Conservation (phyloP, 192 early-diverging fungal genomes). For the Backusella liffmaniae region DNA sequence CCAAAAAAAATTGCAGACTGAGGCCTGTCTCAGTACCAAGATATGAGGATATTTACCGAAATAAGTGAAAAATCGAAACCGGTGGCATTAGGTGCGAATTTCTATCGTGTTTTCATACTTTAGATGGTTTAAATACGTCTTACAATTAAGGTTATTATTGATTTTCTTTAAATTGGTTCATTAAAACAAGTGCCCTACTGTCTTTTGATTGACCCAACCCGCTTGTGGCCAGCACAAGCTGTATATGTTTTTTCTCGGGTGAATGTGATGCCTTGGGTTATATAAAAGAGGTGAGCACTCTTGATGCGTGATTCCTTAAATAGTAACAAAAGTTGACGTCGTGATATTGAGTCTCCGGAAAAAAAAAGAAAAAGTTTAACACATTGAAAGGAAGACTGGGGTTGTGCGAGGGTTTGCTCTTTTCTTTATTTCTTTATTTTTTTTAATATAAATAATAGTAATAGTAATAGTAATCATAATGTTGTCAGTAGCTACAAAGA, state of each 20-base stretch:
- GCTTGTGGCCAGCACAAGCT: no score
- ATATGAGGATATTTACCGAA: no score
- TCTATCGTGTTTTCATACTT: no score
- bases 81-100: no score
- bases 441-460: neutral
- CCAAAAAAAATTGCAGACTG: no score
- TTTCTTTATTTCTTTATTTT: neutral
- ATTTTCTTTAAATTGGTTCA: no score
- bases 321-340: constrained; percentile 3
- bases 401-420: neutral
- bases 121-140: no score
- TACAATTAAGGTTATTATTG: no score
- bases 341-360: constrained; percentile 5
- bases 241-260: neutral
- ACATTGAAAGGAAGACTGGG: neutral
- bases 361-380: neutral
- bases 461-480: neutral
- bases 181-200: no score
- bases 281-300: neutral
- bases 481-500: constrained; percentile 5
- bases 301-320: neutral
- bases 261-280: neutral
- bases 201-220: no score
- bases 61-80: no score
- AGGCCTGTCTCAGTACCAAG: no score